Conservation (phyloP, 768 basidiomycete species). For the Holtermannia corniformis region DNA sequence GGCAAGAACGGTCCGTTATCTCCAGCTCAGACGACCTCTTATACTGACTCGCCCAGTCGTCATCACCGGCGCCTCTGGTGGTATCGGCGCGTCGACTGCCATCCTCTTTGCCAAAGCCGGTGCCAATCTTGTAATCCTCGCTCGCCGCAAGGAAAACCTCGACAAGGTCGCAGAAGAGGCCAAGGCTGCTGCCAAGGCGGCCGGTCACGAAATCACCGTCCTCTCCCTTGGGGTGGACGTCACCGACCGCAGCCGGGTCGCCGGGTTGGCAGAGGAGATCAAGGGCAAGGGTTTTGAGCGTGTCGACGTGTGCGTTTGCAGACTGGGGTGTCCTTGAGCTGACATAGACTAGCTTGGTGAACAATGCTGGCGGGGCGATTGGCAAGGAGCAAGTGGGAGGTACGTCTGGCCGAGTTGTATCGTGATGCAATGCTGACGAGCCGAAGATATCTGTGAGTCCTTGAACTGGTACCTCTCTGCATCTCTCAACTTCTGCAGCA, state of each 20-base stretch:
- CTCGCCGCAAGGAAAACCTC: constrained; percentile 64
- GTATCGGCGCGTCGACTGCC: constrained; percentile 45
- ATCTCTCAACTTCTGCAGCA: no score
- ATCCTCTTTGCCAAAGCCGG: constrained; percentile 84
- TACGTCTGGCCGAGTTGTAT: constrained; percentile 8
- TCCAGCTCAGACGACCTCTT: neutral
- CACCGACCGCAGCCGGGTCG: constrained; percentile 50
- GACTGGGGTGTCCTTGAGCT: neutral
- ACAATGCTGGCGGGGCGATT: constrained; percentile 80
- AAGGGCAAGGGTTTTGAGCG: constrained; percentile 38
- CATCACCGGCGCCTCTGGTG: neutral
- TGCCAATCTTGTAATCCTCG: constrained; percentile 71
- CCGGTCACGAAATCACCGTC: neutral
- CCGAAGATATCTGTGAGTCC: neutral
- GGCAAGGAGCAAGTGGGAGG: constrained; percentile 78
- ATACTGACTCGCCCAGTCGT: neutral
- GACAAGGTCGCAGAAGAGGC: constrained; percentile 58
- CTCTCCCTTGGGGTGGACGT: neutral
- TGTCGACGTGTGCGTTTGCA: neutral
- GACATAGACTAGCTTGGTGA: constrained; percentile 49
- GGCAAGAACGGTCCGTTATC: neutral
- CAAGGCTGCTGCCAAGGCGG: constrained; percentile 42
- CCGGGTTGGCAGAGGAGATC: constrained; percentile 64
- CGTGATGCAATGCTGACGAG: neutral
- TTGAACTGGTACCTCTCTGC: no score